phyloP scores from a whole-genome alignment of 225 moss, liverwort and hornwort species.

The Anthoceros angustus region DNA sequence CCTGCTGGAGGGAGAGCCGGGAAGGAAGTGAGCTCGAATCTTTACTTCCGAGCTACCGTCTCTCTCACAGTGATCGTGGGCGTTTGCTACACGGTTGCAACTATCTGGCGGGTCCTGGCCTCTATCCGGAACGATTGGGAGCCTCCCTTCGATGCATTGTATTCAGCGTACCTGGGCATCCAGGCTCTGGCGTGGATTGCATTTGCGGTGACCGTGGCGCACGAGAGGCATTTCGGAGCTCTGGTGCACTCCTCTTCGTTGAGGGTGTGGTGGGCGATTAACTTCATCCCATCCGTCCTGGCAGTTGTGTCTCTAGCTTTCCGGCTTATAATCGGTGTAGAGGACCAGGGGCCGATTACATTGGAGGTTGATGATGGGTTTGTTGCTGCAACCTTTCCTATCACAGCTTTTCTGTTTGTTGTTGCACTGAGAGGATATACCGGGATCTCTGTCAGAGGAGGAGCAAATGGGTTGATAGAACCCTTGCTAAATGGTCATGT shows the following conservation, averaged over 20 bases:
- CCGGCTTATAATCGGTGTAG: not conserved
- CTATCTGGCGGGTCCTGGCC: not conserved
- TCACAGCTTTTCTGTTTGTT: constrained; percentile 2
- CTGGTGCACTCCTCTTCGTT: not conserved
- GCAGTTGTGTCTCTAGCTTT: not conserved
- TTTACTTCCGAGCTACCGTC: not conserved
- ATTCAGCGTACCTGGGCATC: not conserved
- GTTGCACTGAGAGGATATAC: not conserved
- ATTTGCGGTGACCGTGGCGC: not conserved
- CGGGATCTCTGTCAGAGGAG: not conserved
- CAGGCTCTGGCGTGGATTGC: not conserved
- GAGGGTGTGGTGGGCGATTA: constrained; percentile 2
- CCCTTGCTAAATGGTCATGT: not conserved
- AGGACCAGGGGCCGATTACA: not conserved
- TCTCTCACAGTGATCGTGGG: not conserved
- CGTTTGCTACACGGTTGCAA: not conserved
- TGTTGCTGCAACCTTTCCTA: not conserved
- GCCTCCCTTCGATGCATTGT: not conserved
- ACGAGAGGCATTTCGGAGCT: not conserved
- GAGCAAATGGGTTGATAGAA: not conserved
- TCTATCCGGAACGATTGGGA: not conserved
- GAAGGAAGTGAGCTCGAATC: not conserved
- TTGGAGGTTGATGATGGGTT: constrained; percentile 7
- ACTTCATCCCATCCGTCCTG: not conserved
- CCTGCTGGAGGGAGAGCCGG: not conserved